Base-by-base conservation (phyloP, 2,329 filamentous ascomycete genomes). In the Fusarium setosum region DNA sequence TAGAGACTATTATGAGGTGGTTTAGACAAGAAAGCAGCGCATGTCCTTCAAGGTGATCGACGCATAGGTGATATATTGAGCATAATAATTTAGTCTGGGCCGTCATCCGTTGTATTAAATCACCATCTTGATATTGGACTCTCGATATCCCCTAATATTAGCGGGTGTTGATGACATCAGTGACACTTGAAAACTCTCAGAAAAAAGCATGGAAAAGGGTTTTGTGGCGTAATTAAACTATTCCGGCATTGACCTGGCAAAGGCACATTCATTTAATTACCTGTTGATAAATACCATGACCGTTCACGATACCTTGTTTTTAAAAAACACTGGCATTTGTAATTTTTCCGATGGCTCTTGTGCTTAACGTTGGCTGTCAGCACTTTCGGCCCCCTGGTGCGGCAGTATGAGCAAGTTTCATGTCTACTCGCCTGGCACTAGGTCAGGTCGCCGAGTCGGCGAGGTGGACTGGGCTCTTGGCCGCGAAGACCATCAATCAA, bases 381-480 rank as follows among this genome's bases (percentile, higher is more conserved):
- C 42, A 13, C 12, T 29, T 40, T 8, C 9, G 21, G 23, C 35
- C 7, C 23, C 37, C 35, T 29, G 9, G 26, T 73, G 73, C 69
- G 71, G 62, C 32, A 73, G 73, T 73, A 76, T 76, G 74, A 76
- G 74, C 74, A 76, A 74, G 74, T 76, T 76, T 74, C 53, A 45
- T 17, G 32, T 31, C 47, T 15, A 38, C 6, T 21, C 49, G 32
- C n/a, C 53, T 10, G 41, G 20, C 42, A 21, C 41, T 38, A 47
- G 48, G 38, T 41, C n/a, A n/a, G 42, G 38, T 51, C 48, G 24
- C 24, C 24, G 41, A 45, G 41, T 47, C 44, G 29, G 29, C 44
- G 29, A 47, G 8, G 18, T 47, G 24, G 41, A 20, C 31, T 32
- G 40, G 40, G 29, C 37, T 50, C n/a, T 42, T 3, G 10, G 21